These are phyloP conservation scores for Boletus rex-veris DNA, from an alignment of 768 basidiomycete genomes.

Conservation along the genomic window DNA sequence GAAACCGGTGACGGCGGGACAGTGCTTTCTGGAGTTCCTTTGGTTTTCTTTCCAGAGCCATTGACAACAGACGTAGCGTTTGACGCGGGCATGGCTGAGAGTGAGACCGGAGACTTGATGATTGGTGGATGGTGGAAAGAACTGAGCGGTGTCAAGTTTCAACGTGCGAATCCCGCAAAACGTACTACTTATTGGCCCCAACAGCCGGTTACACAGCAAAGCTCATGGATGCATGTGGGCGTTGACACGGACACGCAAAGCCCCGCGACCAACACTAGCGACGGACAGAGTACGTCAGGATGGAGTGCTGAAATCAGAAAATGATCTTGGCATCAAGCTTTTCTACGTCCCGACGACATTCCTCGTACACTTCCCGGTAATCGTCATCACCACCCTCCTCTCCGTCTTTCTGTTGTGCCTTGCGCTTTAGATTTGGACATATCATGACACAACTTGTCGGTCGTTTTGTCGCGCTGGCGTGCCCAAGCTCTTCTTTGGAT, in stretches of 20 bases:
- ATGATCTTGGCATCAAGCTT: conserved; percentile 69
- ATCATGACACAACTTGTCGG: conserved; percentile 98
- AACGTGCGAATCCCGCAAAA: conserved; percentile 18
- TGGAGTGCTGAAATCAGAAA: conserved; percentile 53
- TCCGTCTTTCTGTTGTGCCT: conserved; percentile 54
- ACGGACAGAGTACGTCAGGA: not conserved
- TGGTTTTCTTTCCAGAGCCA: conserved; percentile 32
- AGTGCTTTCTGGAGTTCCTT: conserved; percentile 25
- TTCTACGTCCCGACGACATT: conserved; percentile 82
- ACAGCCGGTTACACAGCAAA: not conserved
- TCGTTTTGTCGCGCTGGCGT: conserved; percentile 94
- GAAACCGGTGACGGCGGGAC: conserved; percentile 27
- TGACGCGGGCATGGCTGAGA: conserved; percentile 34
- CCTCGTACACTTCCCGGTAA: conserved; percentile 82
- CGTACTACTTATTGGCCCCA: not conserved
- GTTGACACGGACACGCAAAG: not conserved
- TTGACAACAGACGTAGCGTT: conserved; percentile 55
- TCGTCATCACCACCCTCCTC: conserved; percentile 77
- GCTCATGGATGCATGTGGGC: too few species aligned
- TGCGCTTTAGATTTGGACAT: conserved; percentile 77
- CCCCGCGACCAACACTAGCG: too few species aligned
- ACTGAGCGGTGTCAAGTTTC: conserved; percentile 10
- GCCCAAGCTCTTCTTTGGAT: conserved; percentile 94
- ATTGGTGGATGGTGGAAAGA: conserved; percentile 15
- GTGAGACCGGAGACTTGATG: conserved; percentile 19